Conservation (phyloP, 768 basidiomycete species). For the Rhodotorula graminis region DNA sequence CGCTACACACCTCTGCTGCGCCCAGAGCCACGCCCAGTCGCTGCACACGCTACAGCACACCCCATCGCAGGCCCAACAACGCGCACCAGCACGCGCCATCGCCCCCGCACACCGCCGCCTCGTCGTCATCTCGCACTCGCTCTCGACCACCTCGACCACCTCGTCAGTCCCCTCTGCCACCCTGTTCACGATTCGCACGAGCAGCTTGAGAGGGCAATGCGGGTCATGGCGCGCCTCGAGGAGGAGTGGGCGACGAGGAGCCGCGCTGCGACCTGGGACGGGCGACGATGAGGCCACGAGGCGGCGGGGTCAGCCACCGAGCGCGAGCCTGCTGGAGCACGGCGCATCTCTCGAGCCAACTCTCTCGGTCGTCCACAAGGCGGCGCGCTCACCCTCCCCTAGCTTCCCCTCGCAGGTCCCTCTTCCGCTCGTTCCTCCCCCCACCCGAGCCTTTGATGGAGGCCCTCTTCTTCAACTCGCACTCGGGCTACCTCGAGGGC, state of each 20-base stretch:
- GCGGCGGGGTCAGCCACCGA: no score
- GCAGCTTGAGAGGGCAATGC: no score
- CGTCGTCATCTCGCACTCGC: not conserved
- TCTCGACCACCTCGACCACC: not conserved
- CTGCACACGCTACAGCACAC: not conserved
- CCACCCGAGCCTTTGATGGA: constrained; percentile 42
- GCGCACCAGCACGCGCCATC: no score
- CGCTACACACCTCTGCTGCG: not conserved
- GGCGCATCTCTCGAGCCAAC: no score
- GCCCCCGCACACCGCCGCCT: not conserved
- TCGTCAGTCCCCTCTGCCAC: not conserved
- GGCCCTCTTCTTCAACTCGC: constrained; percentile 49
- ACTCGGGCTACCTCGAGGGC: constrained; percentile 51
- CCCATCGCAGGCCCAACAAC: not conserved
- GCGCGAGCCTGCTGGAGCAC: no score
- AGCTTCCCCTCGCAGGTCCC: not conserved
- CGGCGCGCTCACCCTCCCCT: not conserved
- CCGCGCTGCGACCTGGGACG: no score
- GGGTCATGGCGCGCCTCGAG: no score
- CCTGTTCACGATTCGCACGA: no score
- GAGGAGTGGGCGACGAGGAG: no score
- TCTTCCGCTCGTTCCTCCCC: not conserved
- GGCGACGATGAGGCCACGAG: no score
- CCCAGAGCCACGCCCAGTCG: not conserved
- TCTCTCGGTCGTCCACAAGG: no score